Conservation (phyloP, 2,329 filamentous ascomycete genomes). For the Fonsecaea monophora region DNA sequence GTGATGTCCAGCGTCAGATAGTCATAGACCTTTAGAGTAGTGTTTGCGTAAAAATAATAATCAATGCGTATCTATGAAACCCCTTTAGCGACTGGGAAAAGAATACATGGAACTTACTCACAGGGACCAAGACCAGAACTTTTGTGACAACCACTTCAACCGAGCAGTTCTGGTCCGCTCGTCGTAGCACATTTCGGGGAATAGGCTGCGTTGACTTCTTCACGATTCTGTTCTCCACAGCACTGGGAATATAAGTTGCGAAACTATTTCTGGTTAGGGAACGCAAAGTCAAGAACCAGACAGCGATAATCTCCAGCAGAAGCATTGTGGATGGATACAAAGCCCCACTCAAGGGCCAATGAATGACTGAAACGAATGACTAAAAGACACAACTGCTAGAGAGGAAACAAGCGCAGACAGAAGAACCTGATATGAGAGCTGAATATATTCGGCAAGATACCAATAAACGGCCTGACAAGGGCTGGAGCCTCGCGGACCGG, state of each 20-base stretch:
- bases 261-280: background rate
- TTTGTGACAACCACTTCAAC: slow-evolving; percentile 20
- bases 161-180: slow-evolving; percentile 7
- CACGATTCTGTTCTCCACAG: background rate
- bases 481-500: slow-evolving; percentile 5
- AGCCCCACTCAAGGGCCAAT: background rate
- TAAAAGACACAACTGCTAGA: background rate
- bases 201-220: background rate
- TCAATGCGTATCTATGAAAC: slow-evolving; percentile 28
- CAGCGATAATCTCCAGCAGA: background rate
- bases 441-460: background rate
- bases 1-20: slow-evolving; percentile 33
- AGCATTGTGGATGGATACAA: background rate
- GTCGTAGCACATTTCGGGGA: background rate
- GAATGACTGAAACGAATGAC: background rate
- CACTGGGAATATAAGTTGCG: slow-evolving; percentile 13
- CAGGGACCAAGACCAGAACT: slow-evolving; percentile 22
- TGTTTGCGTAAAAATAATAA: slow-evolving; percentile 30
- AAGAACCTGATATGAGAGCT: background rate
- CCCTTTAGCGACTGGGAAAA: background rate
- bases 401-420: background rate
- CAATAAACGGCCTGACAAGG: background rate
- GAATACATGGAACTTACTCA: background rate
- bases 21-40: slow-evolving; percentile 28
- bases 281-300: slow-evolving; percentile 1